Conservation (phyloP, 2,329 filamentous ascomycete genomes). For the Fusarium drepaniforme region DNA sequence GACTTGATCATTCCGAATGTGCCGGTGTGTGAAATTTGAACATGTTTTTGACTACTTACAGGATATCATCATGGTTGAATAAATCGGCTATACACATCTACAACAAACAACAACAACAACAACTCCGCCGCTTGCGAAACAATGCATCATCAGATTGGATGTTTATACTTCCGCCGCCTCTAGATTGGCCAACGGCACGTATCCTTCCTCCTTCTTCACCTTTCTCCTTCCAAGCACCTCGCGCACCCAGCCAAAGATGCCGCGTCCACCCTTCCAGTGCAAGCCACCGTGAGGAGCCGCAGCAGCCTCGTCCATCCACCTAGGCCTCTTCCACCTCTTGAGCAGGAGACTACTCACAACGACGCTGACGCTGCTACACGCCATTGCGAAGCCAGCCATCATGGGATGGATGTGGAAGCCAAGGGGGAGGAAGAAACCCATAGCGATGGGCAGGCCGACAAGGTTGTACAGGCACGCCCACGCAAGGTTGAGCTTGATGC, state of each 20-base stretch:
- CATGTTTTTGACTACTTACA: constrained; percentile 14
- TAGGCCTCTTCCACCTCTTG: constrained; percentile 86
- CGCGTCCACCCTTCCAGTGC: constrained; percentile 57
- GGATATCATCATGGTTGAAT: constrained; percentile 18
- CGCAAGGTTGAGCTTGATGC: constrained; percentile 92
- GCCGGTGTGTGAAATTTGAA: background rate
- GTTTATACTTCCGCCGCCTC: constrained; percentile 49
- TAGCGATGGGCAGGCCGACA: constrained; percentile 92
- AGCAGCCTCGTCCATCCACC: constrained; percentile 84
- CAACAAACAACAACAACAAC: background rate
- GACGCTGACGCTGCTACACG: constrained; percentile 88
- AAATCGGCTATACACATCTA: constrained; percentile 16
- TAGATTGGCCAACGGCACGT: constrained; percentile 69
- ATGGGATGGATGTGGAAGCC: constrained; percentile 91
- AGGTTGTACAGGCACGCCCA: constrained; percentile 97
- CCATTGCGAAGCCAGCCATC: constrained; percentile 96
- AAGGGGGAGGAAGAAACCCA: constrained; percentile 94
- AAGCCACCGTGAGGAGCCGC: constrained; percentile 68
- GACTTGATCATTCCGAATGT: background rate
- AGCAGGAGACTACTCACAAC: constrained; percentile 86
- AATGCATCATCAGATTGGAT: constrained; percentile 2
- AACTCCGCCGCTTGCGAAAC: constrained; percentile 25
- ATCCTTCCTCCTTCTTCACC: constrained; percentile 64
- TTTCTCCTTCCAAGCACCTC: constrained; percentile 55
- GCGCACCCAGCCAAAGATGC: constrained; percentile 56